Base-by-base conservation (phyloP, 345 rosid species). In the Syzygium grande region DNA sequence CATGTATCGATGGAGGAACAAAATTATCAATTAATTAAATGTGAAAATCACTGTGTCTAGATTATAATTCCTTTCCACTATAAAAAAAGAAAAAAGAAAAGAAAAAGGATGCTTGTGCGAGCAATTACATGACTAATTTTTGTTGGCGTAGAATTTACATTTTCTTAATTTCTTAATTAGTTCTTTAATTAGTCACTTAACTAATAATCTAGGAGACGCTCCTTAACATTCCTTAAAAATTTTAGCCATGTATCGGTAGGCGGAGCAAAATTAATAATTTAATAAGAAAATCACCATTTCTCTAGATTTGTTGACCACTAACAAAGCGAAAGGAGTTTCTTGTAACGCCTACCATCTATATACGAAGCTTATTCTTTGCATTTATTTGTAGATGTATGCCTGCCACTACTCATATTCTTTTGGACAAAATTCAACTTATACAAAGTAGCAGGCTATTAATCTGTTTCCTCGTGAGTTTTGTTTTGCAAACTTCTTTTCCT, bases 261-360 rank as follows among this genome's bases (percentile, higher is more conserved):
- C 16, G 63, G 63, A 12, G 0, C 63, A 58, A 4, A 58, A 34
- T 34, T 34, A 34, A 25, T 25, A 10, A 23, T 59, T 12, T 2
- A 27, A 4, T 27, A 0, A 5, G 2, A 27, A 3, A 59, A 59
- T 2, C 30, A 3, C 2, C 2, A 1, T 23, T 51, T 73, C 27
- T 46, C 30, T 12, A 7, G 1, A 21, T 12, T 51, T 16, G 25
- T 43, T 68, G 30, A 5, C 30, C 1, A 2, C 4, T 27, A 59
- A 27, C 8, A 12, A 59, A 59, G 9, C 17, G 6, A 59, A 61
- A 1, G 4, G 34, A 61, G 9, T 13, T 27, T 27, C 17, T 27
- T 12, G 17, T 61, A 61, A 12, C 1, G 34, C 13, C 30, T 12
- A 61, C 13, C 68, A 27, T 61, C 68, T 61, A 27, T 2, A 17